Evolutionary conservation across 148 eudicot genomes (phyloP), one percentile per base, ranked within the genome.

Genomic region (Fallopia convolvulus): DNA sequence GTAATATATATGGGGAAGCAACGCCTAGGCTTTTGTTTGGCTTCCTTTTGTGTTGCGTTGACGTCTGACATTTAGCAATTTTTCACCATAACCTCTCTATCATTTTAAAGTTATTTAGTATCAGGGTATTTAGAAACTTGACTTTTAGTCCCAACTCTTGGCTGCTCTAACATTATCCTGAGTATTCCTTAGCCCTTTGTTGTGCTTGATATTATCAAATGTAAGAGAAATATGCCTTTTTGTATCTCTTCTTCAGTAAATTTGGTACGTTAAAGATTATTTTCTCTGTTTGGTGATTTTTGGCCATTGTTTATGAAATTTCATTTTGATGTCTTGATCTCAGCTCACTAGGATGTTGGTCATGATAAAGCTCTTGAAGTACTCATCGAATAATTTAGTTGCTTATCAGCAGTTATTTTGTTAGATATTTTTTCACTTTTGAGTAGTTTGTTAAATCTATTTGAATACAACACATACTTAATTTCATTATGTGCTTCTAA

Each of bases 191-290:
- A 32, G 42, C 72, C 20, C 72, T 5, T 66, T 36, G 44, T 33
- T 15, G 72, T 66, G 72, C 44, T 63, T 68, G 72, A 36, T 33
- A 33, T 68, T 36, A 66, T 12, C 70, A 30, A 63, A 63, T 32
- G 70, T 12, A 23, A 63, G 70, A 63, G 72, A 11, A 14, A 15
- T 17, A 30, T 66, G 8, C 9, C 70, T 32, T 26, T 60, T 32
- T 12, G 18, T 65, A 12, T 32, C 18, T 68, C 72, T 39, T 15
- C 36, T 68, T 12, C 20, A 15, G 72, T n/a, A 33, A 68, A 68
- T 68, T 39, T 63, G 17, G 40, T 63, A n/a, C 72, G 36, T 17
- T 14, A 68, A 36, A 2, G 3, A 39, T 33, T 33, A 8, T 14
- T 6, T 18, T 68, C 46, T 33, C 5, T 36, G 72, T 39, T 36